Base-by-base conservation (phyloP, 306 rosid genomes). In the Amphicarpaea edgeworthii region DNA sequence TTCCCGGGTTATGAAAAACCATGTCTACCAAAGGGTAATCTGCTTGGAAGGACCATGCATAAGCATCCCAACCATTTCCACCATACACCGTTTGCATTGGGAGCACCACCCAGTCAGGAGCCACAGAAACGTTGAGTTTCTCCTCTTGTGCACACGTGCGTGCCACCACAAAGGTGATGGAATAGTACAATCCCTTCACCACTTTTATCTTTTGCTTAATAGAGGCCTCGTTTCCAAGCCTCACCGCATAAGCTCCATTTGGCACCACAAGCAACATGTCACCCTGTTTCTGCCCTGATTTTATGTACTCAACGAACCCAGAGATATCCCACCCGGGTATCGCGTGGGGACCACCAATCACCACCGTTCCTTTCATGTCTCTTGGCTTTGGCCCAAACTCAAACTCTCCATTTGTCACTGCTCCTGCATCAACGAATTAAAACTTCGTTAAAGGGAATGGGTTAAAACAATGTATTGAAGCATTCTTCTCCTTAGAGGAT, bases 251-350 rank as follows among this genome's bases (percentile, higher is more conserved):
- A 8, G 89, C 92, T 7, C 97, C 97, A 54, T 87, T 90, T 0
- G 97, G 97, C 17, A 91, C 97, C 32, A 89, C 86, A 21, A 91
- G 88, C 79, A 91, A 67, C 97, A 91, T 91, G 88, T 91, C 97
- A 21, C 92, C 92, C 30, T 91, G 97, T 80, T 85, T 21, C 3
- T 55, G 61, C 34, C 61, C 61, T 55, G 61, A 21, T 55, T 55
- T 55, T 55, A 55, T 55, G 91, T 91, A 91, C 81, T 91, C 97
- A 0, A 91, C 85, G 41, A 84, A 87, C 4, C 97, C 97, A 1
- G 92, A 87, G 21, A 83, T 85, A 57, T 89, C 88, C 97, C 97
- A 91, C 23, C 67, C 70, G 5, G 97, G 97, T 23, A 91, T 70
- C 4, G 94, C 86, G 14, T 70, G 40, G 12, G 72, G 77, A 17